Evolutionary conservation across 345 rosid genomes (phyloP).

Genomic region (Arabis hirsuta): DNA sequence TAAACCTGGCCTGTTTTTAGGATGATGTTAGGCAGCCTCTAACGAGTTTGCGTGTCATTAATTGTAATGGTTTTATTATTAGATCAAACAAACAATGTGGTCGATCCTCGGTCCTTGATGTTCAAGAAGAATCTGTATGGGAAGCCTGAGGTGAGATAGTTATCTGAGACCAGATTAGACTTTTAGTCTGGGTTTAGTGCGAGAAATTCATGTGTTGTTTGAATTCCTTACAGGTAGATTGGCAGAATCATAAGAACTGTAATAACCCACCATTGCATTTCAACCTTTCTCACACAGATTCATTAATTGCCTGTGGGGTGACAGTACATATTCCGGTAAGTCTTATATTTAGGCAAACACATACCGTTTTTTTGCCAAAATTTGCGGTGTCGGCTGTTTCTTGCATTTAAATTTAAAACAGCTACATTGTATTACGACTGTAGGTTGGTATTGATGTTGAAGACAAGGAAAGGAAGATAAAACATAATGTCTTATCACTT

Average conservation of each 20-base stretch:
- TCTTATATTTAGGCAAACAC: conserved; percentile 2
- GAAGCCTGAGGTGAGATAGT: conserved; percentile 84
- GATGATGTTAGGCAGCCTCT: too few species aligned
- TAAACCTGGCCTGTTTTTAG: too few species aligned
- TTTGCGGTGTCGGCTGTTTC: background rate
- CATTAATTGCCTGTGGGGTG: conserved; percentile 86
- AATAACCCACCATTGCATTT: conserved; percentile 60
- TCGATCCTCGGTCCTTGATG: conserved; percentile 65
- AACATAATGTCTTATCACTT: conserved; percentile 58
- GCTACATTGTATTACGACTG: conserved; percentile 26
- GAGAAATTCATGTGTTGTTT: background rate
- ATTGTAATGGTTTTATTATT: conserved; percentile 34
- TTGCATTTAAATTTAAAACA: conserved; percentile 26
- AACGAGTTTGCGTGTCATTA: conserved; percentile 22
- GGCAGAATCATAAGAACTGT: conserved; percentile 49
- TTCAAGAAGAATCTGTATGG: conserved; percentile 81
- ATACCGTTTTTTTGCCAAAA: background rate
- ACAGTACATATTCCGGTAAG: conserved; percentile 64
- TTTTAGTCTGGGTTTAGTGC: background rate
- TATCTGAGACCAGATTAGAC: conserved; percentile 11
- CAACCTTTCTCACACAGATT: conserved; percentile 83
- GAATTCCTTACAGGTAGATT: conserved; percentile 57
- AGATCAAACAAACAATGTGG: conserved; percentile 61
- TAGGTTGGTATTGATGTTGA: conserved; percentile 74
- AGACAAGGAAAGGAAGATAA: conserved; percentile 66